Evolutionary conservation across 495 filamentous ascomycete genomes (phyloP).

Genomic region (Lentithecium fluviatile): DNA sequence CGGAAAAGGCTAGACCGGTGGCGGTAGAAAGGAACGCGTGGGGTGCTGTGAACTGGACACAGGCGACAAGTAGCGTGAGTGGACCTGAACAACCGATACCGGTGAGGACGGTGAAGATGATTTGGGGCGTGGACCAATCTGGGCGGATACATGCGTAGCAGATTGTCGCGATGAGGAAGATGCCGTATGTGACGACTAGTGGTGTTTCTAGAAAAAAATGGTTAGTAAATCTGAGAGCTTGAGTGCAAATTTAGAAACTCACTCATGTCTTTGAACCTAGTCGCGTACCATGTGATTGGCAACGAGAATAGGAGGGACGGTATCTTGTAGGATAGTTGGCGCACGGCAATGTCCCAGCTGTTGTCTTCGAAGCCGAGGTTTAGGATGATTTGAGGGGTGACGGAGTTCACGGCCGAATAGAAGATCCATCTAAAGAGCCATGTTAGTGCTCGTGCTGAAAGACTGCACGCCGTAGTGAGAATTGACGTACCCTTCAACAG

Average conservation of each 20-base stretch:
- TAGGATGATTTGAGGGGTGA: constrained; percentile 54
- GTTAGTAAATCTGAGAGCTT: no score
- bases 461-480: neutral
- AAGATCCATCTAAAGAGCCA: constrained; percentile 50
- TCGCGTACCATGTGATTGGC: constrained; percentile 48
- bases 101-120: constrained; percentile 50
- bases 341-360: constrained; percentile 48
- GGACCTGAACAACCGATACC: constrained; percentile 54
- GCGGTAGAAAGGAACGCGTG: constrained; percentile 56
- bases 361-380: constrained; percentile 54
- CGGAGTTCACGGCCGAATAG: constrained; percentile 56
- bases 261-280: constrained; percentile 48
- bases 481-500: constrained; percentile 48
- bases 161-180: constrained; percentile 52
- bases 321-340: constrained; percentile 48
- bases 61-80: constrained; percentile 51
- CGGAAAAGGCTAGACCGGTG: constrained; percentile 55
- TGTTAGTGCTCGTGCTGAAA: neutral
- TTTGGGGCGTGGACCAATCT: constrained; percentile 48
- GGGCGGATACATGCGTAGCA: constrained; percentile 52
- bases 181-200: constrained; percentile 48
- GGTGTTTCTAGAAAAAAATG: constrained; percentile 48
- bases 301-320: constrained; percentile 35
- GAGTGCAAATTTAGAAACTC: no score
- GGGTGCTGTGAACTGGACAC: constrained; percentile 55